Conservation (phyloP, 2,329 filamentous ascomycete genomes). For the Pseudogymnoascus destructans region DNA sequence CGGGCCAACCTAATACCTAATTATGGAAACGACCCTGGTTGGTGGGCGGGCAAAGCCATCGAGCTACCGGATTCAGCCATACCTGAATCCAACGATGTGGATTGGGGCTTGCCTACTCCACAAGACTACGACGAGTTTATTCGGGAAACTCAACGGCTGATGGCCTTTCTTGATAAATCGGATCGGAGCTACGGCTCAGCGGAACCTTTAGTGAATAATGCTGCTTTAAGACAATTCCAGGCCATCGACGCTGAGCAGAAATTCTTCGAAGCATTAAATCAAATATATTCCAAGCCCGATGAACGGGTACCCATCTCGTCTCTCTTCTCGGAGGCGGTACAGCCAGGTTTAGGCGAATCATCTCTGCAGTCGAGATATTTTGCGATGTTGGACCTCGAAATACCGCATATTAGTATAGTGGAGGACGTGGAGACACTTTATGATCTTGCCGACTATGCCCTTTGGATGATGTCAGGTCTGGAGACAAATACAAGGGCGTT, state of each 20-base stretch:
- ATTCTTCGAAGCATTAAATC: slow-evolving; percentile 16
- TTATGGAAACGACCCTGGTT: slow-evolving; percentile 44
- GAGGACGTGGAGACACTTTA: slow-evolving; percentile 22
- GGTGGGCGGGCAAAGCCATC: slow-evolving; percentile 49
- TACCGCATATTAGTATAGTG: slow-evolving; percentile 18
- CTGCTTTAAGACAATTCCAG: slow-evolving; percentile 16
- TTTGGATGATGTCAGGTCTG: slow-evolving; percentile 20
- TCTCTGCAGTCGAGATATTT: slow-evolving; percentile 17
- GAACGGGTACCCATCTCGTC: slow-evolving; percentile 5
- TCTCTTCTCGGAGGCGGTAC: slow-evolving; percentile 10
- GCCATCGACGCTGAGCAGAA: slow-evolving; percentile 17
- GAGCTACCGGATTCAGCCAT: slow-evolving; percentile 9
- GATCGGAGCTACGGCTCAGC: slow-evolving; percentile 46
- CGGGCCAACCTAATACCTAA: slow-evolving; percentile 30
- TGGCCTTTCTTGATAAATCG: slow-evolving; percentile 49
- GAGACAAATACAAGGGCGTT: slow-evolving; percentile 20
- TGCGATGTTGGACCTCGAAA: slow-evolving; percentile 22
- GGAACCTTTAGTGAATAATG: slow-evolving; percentile 31
- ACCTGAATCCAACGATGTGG: slow-evolving; percentile 12
- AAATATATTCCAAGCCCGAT: slow-evolving; percentile 1
- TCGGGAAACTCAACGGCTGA: slow-evolving; percentile 46
- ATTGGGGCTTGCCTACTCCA: not conserved
- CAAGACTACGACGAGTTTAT: slow-evolving; percentile 29
- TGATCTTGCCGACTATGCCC: slow-evolving; percentile 24
- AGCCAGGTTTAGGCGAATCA: not conserved